phyloP scores from a whole-genome alignment of 228 moss, liverwort and hornwort species.

The Sphagnum fallax region DNA sequence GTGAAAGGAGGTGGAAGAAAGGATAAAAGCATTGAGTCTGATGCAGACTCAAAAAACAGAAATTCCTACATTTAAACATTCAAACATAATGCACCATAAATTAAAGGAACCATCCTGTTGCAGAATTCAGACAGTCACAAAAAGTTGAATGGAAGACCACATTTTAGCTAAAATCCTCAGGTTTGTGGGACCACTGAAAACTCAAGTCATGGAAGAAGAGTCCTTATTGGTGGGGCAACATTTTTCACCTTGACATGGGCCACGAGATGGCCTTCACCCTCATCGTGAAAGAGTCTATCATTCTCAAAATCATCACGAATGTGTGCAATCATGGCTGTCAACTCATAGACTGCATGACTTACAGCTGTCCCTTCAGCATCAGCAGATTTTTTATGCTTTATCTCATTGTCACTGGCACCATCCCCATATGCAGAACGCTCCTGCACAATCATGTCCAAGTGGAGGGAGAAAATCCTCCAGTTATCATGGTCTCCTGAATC shows the following conservation, averaged over 20 bases:
- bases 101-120: too few species aligned
- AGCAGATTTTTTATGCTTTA: not conserved
- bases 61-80: too few species aligned
- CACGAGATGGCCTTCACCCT: constrained; percentile 59
- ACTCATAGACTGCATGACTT: constrained; percentile 37
- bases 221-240: not conserved
- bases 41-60: too few species aligned
- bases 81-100: too few species aligned
- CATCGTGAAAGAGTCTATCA: constrained; percentile 36
- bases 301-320: constrained; percentile 43
- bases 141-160: too few species aligned
- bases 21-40: not conserved
- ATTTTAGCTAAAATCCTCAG: too few species aligned
- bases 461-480: too few species aligned
- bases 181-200: too few species aligned
- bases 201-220: too few species aligned
- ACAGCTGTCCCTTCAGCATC: constrained; percentile 13
- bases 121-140: too few species aligned
- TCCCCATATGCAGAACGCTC: not conserved
- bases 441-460: not conserved
- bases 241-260: constrained; percentile 58
- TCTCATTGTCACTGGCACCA: not conserved
- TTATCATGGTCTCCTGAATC: too few species aligned
- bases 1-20: not conserved
- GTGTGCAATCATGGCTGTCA: constrained; percentile 62